A percentile compares a stretch with the other conserved stretches of the same genome.
Evolutionary conservation across 306 rosid genomes (phyloP).

Genomic region (Cicer yamashitae): DNA sequence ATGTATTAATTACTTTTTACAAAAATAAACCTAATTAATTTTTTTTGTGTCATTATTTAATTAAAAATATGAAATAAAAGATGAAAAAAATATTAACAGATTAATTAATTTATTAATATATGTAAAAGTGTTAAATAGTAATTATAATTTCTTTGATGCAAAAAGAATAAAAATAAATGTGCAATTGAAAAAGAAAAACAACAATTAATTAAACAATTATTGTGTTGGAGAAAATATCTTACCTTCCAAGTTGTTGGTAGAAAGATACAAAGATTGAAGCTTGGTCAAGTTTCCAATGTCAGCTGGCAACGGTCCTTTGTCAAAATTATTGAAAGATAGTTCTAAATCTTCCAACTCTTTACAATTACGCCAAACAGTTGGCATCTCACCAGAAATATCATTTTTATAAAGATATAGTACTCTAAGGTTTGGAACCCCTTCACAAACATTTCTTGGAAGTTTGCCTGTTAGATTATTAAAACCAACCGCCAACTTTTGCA

Average conservation of each 20-base stretch:
- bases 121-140: too few relatives aligned
- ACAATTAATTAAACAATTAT: background rate
- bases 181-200: too few relatives aligned
- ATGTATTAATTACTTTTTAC: too few relatives aligned
- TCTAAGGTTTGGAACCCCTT: slow-evolving; percentile 26
- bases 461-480: background rate
- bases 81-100: too few relatives aligned
- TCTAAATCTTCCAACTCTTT: background rate
- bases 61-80: too few relatives aligned
- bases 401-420: background rate
- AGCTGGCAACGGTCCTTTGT: slow-evolving; percentile 4
- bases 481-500: background rate
- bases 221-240: background rate
- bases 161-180: too few relatives aligned
- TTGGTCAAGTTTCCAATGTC: slow-evolving; percentile 31
- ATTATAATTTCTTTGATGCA: too few relatives aligned
- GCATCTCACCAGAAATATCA: slow-evolving; percentile 23
- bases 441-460: slow-evolving; percentile 35
- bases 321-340: slow-evolving; percentile 9
- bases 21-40: too few relatives aligned
- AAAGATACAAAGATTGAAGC: slow-evolving; percentile 13
- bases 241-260: slow-evolving; percentile 18
- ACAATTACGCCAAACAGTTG: slow-evolving; percentile 35
- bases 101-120: too few relatives aligned
- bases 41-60: too few relatives aligned